Percentiles rank a stretch among this genome's conserved stretches.
Conservation (phyloP, 352 stramenopile genomes). For the Globisporangium paddicum region DNA sequence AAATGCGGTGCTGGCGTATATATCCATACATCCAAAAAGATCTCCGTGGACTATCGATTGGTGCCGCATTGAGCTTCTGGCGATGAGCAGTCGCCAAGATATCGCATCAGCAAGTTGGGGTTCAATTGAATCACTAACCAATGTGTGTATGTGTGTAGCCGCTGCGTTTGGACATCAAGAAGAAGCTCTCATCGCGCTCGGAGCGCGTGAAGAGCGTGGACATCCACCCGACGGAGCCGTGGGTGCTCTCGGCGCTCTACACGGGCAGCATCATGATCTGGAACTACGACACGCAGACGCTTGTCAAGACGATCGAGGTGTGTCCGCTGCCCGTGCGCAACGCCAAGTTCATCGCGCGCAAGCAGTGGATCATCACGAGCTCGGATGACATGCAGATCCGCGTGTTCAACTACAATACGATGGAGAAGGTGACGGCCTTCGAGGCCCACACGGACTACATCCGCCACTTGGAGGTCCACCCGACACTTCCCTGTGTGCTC, state of each 20-base stretch:
- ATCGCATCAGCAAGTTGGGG: not conserved
- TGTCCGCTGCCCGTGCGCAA: slow-evolving; percentile 93
- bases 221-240: slow-evolving; percentile 97
- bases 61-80: too few relatives aligned
- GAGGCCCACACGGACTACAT: slow-evolving; percentile 99
- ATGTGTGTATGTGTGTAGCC: slow-evolving; percentile 26
- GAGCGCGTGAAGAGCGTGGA: slow-evolving; percentile 99
- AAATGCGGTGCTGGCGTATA: not conserved
- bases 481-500: slow-evolving; percentile 95
- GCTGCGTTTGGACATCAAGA: slow-evolving; percentile 85
- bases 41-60: not conserved
- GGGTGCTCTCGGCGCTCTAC: slow-evolving; percentile 97
- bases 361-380: slow-evolving; percentile 96
- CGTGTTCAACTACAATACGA: slow-evolving; percentile 99
- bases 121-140: not conserved
- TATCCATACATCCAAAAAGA: too few relatives aligned
- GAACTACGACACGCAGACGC: slow-evolving; percentile 94
- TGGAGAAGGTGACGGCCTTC: slow-evolving; percentile 95
- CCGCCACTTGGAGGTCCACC: slow-evolving; percentile 95
- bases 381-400: slow-evolving; percentile 97
- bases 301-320: slow-evolving; percentile 98
- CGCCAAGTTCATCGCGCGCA: slow-evolving; percentile 94
- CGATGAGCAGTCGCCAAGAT: too few relatives aligned
- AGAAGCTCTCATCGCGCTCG: slow-evolving; percentile 93
- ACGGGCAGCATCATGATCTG: slow-evolving; percentile 98